Percentiles rank a stretch among this genome's conserved stretches.
Conservation (phyloP, 2,329 filamentous ascomycete species). For the Aspergillus neotritici region DNA sequence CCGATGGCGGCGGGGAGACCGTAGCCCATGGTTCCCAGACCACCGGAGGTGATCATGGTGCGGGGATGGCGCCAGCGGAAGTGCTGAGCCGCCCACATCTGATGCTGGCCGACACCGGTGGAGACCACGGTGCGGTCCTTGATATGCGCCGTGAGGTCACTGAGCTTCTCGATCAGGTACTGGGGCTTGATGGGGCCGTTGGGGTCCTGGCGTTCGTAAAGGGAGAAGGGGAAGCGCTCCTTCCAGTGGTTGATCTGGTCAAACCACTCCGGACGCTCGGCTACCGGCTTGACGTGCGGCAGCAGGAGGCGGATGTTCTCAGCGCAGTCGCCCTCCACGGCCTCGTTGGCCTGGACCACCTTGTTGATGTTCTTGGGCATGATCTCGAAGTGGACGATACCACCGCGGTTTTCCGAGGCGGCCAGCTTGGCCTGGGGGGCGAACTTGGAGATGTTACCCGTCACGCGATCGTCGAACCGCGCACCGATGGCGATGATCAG, state of each 20-base stretch:
- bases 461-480: constrained; percentile 95
- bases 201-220: constrained; percentile 72
- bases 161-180: constrained; percentile 83
- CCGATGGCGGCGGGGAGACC: constrained; percentile 93
- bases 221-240: constrained; percentile 73
- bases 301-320: constrained; percentile 70
- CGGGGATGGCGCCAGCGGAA: constrained; percentile 90
- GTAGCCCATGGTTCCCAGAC: constrained; percentile 92
- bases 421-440: constrained; percentile 82
- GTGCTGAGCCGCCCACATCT: constrained; percentile 98
- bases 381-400: constrained; percentile 96
- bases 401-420: constrained; percentile 76
- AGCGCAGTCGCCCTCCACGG: constrained; percentile 86
- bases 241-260: constrained; percentile 88
- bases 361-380: constrained; percentile 99
- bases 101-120: constrained; percentile 94
- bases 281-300: constrained; percentile 60
- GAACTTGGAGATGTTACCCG: constrained; percentile 73
- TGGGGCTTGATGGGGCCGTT: constrained; percentile 89
- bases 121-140: constrained; percentile 83
- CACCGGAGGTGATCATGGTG: constrained; percentile 93
- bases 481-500: constrained; percentile 90
- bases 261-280: constrained; percentile 79
- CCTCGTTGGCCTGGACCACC: constrained; percentile 92
- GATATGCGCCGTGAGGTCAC: constrained; percentile 69